A percentile compares a stretch with the other conserved stretches of the same genome.
Evolutionary conservation across 2,329 filamentous ascomycete genomes (phyloP).

Genomic region (Purpureocillium takamizusanense): DNA sequence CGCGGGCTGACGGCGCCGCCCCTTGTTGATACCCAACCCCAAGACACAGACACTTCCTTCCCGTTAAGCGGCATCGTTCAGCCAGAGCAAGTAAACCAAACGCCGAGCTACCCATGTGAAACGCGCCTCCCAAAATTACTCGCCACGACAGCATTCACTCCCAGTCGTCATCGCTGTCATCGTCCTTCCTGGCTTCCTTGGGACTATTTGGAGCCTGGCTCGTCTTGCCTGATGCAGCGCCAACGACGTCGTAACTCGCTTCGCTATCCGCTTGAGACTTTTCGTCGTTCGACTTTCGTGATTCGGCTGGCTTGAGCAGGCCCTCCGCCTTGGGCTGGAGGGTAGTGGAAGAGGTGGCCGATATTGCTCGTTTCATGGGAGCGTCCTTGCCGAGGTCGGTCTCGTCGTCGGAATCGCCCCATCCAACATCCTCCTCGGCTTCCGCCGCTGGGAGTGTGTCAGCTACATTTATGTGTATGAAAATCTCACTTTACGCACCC

Average conservation of each 20-base stretch:
- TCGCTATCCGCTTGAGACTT: slow-evolving; percentile 90
- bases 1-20: not conserved
- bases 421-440: slow-evolving; percentile 61
- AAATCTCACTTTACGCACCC: slow-evolving; percentile 47
- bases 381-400: slow-evolving; percentile 18
- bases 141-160: slow-evolving; percentile 6
- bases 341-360: slow-evolving; percentile 49
- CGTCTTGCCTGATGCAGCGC: slow-evolving; percentile 62
- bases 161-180: slow-evolving; percentile 23
- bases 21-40: slow-evolving; percentile 16
- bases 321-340: slow-evolving; percentile 42
- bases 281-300: slow-evolving; percentile 74
- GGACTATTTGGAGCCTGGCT: slow-evolving; percentile 68
- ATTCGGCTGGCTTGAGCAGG: slow-evolving; percentile 52
- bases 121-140: slow-evolving; percentile 4
- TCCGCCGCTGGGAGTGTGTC: slow-evolving; percentile 43
- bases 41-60: slow-evolving; percentile 7
- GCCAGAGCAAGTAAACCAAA: slow-evolving; percentile 18
- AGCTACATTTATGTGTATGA: slow-evolving; percentile 1
- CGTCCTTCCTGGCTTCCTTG: slow-evolving; percentile 44
- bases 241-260: slow-evolving; percentile 90
- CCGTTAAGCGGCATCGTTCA: slow-evolving; percentile 3
- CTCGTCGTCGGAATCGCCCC: slow-evolving; percentile 57
- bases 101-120: slow-evolving; percentile 17
- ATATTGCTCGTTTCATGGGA: slow-evolving; percentile 28